Evolutionary conservation across 139 green algal species (phyloP).

Genomic region (Volvox africanus): DNA sequence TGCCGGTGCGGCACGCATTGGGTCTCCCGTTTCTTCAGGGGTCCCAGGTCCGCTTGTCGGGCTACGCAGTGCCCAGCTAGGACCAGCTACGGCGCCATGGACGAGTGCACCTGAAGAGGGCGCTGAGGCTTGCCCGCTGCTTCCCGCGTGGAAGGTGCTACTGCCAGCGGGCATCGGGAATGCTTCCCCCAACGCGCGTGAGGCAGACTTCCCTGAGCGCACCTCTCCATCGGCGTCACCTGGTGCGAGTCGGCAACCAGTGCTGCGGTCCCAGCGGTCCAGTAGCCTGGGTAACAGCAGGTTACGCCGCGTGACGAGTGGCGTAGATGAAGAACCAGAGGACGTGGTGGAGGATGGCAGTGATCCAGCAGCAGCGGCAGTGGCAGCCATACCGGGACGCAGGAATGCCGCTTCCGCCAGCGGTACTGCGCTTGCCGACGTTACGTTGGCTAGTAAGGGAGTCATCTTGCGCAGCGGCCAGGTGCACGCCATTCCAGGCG

Average conservation of each 20-base stretch:
- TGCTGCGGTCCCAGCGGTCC: background rate
- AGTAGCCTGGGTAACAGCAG: conserved; percentile 26
- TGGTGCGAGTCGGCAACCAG: background rate
- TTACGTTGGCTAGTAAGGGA: background rate
- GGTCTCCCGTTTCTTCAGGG: background rate
- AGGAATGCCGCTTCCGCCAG: background rate
- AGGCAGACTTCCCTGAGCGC: background rate
- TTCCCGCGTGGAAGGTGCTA: conserved; percentile 44
- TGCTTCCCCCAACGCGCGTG: no score
- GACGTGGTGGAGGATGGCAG: background rate
- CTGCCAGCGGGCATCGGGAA: background rate
- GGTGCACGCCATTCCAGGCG: background rate
- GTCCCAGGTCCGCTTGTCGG: background rate
- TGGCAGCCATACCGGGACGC: no score
- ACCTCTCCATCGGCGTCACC: background rate
- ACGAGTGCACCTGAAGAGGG: background rate
- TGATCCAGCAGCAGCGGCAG: background rate
- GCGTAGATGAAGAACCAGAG: background rate
- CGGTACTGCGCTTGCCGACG: background rate
- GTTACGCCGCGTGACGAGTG: conserved; percentile 18
- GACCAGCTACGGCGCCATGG: no score
- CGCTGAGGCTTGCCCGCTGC: background rate
- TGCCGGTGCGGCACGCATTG: conserved; percentile 12
- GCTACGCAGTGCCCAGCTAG: background rate
- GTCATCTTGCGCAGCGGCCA: background rate